These are phyloP conservation scores for Leccinum variicolor DNA, from an alignment of 768 basidiomycete species.

Conservation along the genomic window DNA sequence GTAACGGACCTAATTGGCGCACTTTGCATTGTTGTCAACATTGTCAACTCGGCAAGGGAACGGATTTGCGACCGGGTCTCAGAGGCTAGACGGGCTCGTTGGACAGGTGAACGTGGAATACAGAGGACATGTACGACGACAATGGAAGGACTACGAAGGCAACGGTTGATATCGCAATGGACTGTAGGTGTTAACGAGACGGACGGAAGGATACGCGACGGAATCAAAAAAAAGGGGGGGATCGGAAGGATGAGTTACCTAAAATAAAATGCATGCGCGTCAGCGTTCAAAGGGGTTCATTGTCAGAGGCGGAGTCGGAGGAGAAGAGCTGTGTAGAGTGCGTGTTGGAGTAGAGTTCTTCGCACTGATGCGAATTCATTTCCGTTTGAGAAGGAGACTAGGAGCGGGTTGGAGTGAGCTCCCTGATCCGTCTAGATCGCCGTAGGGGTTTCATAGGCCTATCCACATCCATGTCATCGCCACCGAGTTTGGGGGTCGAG, in stretches of 20 bases:
- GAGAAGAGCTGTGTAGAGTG: constrained; percentile 16
- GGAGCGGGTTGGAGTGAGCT: constrained; percentile 21
- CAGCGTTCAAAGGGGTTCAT: constrained; percentile 23
- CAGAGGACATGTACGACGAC: constrained; percentile 27
- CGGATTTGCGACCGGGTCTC: constrained; percentile 29
- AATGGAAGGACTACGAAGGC: constrained; percentile 21
- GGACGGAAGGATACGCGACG: constrained; percentile 14
- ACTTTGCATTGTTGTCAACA: constrained; percentile 32
- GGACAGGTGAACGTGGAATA: constrained; percentile 26
- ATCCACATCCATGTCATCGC: constrained; percentile 29
- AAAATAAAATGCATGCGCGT: constrained; percentile 16
- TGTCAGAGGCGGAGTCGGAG: constrained; percentile 21
- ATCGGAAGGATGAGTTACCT: constrained; percentile 22
- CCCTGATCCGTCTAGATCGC: constrained; percentile 30
- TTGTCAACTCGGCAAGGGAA: constrained; percentile 27
- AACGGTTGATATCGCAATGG: constrained; percentile 17
- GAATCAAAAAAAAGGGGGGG: constrained; percentile 18
- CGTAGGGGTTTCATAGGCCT: constrained; percentile 37
- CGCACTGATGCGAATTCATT: constrained; percentile 30
- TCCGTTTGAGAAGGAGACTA: constrained; percentile 29
- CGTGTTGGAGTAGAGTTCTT: constrained; percentile 18
- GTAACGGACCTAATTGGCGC: constrained; percentile 31
- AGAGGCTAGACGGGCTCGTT: constrained; percentile 19
- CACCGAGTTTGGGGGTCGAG: constrained; percentile 22
- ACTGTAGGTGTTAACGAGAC: constrained; percentile 17